Base-by-base conservation (phyloP, 208 protist genomes). In the Endotrypanum monterogeii region DNA sequence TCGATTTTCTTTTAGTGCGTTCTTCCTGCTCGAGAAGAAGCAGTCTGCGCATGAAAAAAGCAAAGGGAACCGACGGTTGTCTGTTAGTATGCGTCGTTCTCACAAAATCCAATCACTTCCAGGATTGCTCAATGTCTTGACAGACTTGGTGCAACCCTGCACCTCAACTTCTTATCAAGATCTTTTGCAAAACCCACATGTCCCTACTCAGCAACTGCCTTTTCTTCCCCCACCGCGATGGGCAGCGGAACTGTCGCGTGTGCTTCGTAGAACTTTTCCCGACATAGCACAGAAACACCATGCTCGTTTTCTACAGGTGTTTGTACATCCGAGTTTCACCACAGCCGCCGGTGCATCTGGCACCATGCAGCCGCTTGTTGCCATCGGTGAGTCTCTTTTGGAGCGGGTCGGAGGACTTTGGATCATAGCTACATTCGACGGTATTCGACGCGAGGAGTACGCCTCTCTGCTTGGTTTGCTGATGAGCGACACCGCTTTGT, bases 311-410 rank as follows among this genome's bases (percentile, higher is more conserved):
- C 71, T 96, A 61, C 89, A 91, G 55, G 67, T 87, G 0, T 95
- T 97, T 82, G 89, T 96, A 56, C 93, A 97, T 79, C 89, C 93
- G 57, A 93, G 81, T 67, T 97, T 96, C 63, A 94, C 84, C 37
- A 86, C 88, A 41, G 69, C 78, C 32, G 84, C 85, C 25, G 89
- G 82, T 28, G 78, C 60, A 30, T 65, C 52, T 11, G 84, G 80
- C 30, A 97, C 89, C 16, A 95, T 94, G 90, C 79, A 79, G 44
- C 74, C 86, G 37, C 85, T 92, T 46, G 54, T 72, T 60, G 78
- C 82, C 16, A 48, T 95, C 6, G 93, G 93, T 16, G 89, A 94
- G 32, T 67, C 82, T 18, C 55, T 95, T 4, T 66, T 97, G 44
- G 56, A 79, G 46, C 84, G 73, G 50, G n/a, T 81, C 16, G 82